phyloP scores from a whole-genome alignment of 371 early-diverging fungal genomes.

The Dinochytrium kinnereticum region DNA sequence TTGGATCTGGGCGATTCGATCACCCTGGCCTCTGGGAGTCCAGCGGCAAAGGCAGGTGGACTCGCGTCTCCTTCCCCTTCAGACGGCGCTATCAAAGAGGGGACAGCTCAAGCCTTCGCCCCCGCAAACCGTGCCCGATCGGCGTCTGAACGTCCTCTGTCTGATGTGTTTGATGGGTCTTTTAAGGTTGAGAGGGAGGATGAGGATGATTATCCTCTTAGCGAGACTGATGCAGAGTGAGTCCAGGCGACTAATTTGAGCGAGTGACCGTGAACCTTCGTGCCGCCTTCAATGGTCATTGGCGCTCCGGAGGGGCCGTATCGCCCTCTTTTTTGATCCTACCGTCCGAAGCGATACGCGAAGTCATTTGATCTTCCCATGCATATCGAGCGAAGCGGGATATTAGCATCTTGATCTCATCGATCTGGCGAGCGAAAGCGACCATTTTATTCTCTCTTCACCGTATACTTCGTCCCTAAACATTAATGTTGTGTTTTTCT shows the following conservation, averaged over 20 bases:
- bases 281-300: too few species aligned
- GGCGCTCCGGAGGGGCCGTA: too few species aligned
- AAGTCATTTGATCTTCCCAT: too few species aligned
- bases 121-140: background rate
- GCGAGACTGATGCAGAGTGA: conserved; percentile 5
- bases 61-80: background rate
- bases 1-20: conserved; percentile 15
- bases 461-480: background rate
- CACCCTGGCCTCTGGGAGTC: background rate
- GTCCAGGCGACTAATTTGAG: too few species aligned
- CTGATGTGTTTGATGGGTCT: background rate
- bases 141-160: background rate
- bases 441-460: background rate
- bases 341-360: too few species aligned
- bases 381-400: too few species aligned
- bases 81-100: too few species aligned
- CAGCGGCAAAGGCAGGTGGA: background rate
- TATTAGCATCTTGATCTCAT: too few species aligned
- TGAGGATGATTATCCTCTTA: conserved; percentile 5
- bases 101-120: too few species aligned
- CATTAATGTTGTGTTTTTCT: background rate
- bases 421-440: too few species aligned
- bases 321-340: background rate
- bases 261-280: too few species aligned
- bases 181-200: background rate